Conservation (phyloP, 75 land plant species). For the Isoetes taiwanensis region DNA sequence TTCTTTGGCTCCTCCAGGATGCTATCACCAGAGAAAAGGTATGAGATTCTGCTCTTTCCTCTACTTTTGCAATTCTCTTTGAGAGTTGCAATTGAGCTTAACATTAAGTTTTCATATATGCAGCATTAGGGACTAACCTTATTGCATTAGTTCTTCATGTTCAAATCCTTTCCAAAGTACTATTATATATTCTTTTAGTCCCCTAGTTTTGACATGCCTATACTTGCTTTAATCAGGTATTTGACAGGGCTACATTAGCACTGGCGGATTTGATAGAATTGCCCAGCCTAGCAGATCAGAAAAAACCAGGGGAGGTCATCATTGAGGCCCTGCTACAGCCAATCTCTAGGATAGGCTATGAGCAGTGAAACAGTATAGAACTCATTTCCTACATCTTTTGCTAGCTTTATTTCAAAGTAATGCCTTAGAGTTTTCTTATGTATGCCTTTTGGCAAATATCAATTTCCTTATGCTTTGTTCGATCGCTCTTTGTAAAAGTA, state of each 20-base stretch:
- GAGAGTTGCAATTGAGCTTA: too few relatives aligned
- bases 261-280: constrained; percentile 56
- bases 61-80: background rate
- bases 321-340: constrained; percentile 21
- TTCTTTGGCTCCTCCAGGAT: constrained; percentile 55
- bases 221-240: constrained; percentile 16
- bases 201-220: background rate
- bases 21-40: constrained; percentile 22
- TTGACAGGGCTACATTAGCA: constrained; percentile 21
- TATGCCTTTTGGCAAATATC: too few relatives aligned
- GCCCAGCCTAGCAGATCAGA: constrained; percentile 13
- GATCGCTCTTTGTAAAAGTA: too few relatives aligned
- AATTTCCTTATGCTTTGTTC: too few relatives aligned
- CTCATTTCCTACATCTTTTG: too few relatives aligned
- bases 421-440: too few relatives aligned
- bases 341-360: too few relatives aligned
- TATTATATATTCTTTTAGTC: background rate
- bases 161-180: background rate
- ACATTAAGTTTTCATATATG: too few relatives aligned
- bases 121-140: too few relatives aligned
- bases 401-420: too few relatives aligned
- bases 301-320: constrained; percentile 35
- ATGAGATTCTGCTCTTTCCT: background rate
- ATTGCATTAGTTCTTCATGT: too few relatives aligned
- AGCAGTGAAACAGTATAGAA: too few relatives aligned